Conservation (phyloP, 2,329 filamentous ascomycete genomes). For the Fusarium sacchari region DNA sequence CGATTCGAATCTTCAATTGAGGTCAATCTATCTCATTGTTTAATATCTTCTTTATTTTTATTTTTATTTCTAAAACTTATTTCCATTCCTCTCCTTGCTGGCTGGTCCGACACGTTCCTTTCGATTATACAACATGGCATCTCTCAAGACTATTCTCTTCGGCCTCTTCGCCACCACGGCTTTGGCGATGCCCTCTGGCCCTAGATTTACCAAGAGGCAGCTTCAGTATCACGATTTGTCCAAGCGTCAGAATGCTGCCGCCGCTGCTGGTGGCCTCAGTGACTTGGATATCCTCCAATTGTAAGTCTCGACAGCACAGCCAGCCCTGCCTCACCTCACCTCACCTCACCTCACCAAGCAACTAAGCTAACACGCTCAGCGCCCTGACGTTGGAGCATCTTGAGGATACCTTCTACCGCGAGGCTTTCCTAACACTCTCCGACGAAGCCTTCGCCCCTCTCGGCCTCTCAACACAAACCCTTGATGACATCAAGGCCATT, state of each 20-base stretch:
- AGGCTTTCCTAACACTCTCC: constrained; percentile 75
- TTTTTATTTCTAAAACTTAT: not conserved
- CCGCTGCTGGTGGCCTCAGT: constrained; percentile 57
- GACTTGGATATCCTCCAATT: constrained; percentile 69
- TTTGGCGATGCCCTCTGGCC: constrained; percentile 58
- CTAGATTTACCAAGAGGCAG: constrained; percentile 57
- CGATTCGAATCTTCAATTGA: constrained; percentile 9
- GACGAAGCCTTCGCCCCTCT: constrained; percentile 70
- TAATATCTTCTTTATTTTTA: constrained; percentile 16
- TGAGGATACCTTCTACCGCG: constrained; percentile 76
- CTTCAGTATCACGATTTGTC: constrained; percentile 58
- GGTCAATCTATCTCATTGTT: not conserved
- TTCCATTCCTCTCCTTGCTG: constrained; percentile 16
- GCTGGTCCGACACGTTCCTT: constrained; percentile 38
- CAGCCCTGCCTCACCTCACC: not conserved
- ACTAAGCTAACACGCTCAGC: constrained; percentile 34
- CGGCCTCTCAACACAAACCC: constrained; percentile 44
- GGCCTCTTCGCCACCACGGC: constrained; percentile 57
- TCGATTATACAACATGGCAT: constrained; percentile 46
- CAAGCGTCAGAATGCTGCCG: constrained; percentile 62
- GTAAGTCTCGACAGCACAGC: constrained; percentile 51
- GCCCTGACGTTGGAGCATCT: constrained; percentile 80
- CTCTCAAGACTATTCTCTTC: constrained; percentile 54
- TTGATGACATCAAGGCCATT: constrained; percentile 67
- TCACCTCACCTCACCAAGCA: too few relatives aligned